Evolutionary conservation across 129 eudicot genomes (phyloP).

Genomic region (Saussurea involucrata): DNA sequence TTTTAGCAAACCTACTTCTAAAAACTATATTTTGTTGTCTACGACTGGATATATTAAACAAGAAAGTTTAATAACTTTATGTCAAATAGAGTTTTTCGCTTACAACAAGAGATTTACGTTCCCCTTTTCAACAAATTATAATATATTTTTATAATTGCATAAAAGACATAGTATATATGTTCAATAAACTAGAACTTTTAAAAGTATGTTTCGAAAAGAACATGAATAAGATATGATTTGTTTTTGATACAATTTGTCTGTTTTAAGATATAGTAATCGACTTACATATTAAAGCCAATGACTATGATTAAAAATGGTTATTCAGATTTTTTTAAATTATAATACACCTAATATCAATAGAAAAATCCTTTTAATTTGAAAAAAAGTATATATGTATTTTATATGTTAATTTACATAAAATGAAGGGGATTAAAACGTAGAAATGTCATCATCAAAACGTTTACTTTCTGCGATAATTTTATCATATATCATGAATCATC

Average conservation of each 20-base stretch:
- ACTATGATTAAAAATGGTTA: background rate
- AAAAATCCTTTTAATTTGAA: background rate
- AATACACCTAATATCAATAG: background rate
- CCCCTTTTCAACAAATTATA: background rate
- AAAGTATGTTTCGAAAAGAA: background rate
- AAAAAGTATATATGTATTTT: background rate
- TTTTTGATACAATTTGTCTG: background rate
- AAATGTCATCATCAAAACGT: constrained; percentile 24
- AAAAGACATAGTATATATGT: no score
- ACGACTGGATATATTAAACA: background rate
- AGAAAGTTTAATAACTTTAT: background rate
- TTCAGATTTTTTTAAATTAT: background rate
- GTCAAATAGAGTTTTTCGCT: background rate
- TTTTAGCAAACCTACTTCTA: no score
- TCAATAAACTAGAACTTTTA: background rate
- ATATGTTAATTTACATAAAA: background rate
- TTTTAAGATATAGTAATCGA: background rate
- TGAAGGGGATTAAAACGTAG: background rate
- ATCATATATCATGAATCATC: background rate
- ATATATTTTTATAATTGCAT: background rate
- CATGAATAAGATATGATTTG: background rate
- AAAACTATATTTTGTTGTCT: no score
- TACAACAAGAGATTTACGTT: background rate
- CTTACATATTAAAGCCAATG: background rate
- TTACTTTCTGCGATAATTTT: constrained; percentile 12